phyloP scores from a whole-genome alignment of 2,329 filamentous ascomycete genomes.

The Periglandula ipomoeae region DNA sequence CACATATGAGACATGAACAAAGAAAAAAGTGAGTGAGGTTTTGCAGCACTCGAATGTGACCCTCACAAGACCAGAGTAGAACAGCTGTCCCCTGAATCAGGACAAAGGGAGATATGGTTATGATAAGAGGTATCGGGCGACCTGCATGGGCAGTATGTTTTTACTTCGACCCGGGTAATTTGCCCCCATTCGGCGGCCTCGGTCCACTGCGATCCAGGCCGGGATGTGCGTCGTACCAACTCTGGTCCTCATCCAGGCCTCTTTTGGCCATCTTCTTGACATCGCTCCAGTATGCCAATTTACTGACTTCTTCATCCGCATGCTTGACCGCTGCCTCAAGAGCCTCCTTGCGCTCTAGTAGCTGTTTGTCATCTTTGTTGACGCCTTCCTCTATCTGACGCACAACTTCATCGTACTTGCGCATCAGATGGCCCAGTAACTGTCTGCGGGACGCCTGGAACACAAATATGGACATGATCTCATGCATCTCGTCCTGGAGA shows the following conservation, averaged over 20 bases:
- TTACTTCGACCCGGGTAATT: slow-evolving; percentile 3
- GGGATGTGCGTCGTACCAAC: slow-evolving; percentile 34
- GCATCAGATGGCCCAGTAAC: slow-evolving; percentile 60
- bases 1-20: not conserved
- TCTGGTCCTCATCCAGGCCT: slow-evolving; percentile 31
- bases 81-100: not conserved
- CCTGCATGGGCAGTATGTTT: not conserved
- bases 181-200: slow-evolving; percentile 22
- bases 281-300: slow-evolving; percentile 82
- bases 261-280: slow-evolving; percentile 57
- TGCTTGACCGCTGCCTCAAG: slow-evolving; percentile 66
- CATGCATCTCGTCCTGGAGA: slow-evolving; percentile 67
- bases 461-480: slow-evolving; percentile 78
- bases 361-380: slow-evolving; percentile 19
- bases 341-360: slow-evolving; percentile 47
- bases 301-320: slow-evolving; percentile 71
- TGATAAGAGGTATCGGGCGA: too few relatives aligned
- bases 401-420: slow-evolving; percentile 39
- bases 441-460: slow-evolving; percentile 82
- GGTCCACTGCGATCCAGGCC: slow-evolving; percentile 47
- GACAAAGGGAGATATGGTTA: too few relatives aligned
- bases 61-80: not conserved
- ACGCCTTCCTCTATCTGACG: slow-evolving; percentile 28
- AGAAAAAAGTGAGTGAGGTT: not conserved
- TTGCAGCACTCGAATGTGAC: not conserved